Base-by-base conservation (phyloP, 1,284 basidiomycete genomes). In the Apiotrichum laibachii region DNA sequence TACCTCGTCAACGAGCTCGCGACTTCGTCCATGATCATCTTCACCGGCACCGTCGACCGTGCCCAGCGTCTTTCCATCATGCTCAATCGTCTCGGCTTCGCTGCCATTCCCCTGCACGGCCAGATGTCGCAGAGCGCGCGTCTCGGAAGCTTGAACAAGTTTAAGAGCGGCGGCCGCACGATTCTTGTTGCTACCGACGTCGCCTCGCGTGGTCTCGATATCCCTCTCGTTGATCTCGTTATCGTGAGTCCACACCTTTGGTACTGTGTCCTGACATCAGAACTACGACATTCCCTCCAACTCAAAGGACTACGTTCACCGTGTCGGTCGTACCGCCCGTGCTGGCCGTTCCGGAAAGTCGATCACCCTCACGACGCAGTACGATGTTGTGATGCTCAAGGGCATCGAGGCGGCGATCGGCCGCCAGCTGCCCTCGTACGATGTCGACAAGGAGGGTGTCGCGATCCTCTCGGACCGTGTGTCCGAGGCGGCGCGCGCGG, bases 281-380 rank as follows among this genome's bases (percentile, higher is more conserved):
- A 99, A 99, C 79, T 99, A 92, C 76, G 95, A 99, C 77, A 90
- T 98, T 63, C 96, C 96, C 1, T 92, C 92, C 8, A 92, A 99
- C 77, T 98, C 94, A 33, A 99, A 99, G 81, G 96, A 99, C 78
- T 99, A 99, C 77, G 97, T 99, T 58, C 96, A 99, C 76, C 87
- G 96, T 57, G 96, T 99, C 19, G 96, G 96, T 39, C 86, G 96
- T 64, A 99, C 96, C 35, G 96, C 96, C 3, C 88, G 96, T 75
- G 96, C 96, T 0, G 96, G 96, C 16, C 85, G 96, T 45, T 86
- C 91, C 2, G 96, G 96, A 45, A 97, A 97, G 79, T 88, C 91
- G 1, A 90, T 99, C 67, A 97, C 96, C 13, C 83, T 99, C 22
- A 93, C 98, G 13, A 94, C 95, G 1, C 96, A 99, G 79, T 99